Evolutionary conservation across 129 eudicot genomes (phyloP), one percentile per base, ranked within the genome.

Genomic region (Helichrysum umbraculigerum): DNA sequence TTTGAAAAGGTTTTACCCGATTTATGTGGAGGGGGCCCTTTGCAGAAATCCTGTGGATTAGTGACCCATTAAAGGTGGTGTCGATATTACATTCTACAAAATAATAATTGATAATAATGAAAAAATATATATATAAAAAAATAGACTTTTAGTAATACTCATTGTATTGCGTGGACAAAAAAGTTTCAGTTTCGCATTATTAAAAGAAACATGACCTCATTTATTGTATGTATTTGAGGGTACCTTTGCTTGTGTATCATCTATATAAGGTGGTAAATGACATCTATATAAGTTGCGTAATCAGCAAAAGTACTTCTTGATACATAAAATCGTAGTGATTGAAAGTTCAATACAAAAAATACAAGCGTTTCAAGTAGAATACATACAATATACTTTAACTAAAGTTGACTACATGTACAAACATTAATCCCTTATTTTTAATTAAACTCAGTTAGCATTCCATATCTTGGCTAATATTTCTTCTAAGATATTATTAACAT

Each of bases 401-500:
- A 39, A 39, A 39, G 3, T 39, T 35, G 41, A 35, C 6, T 8
- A 39, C 3, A 39, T 8, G 1, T 39, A 39, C 47, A 39, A 8
- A 39, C 47, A 39, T 7, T 39, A 7, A 39, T 39, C 47, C 47
- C 47, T 39, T 9, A 39, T 39, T 9, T 39, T 39, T 8, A 39
- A 39, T 39, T 39, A 39, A 39, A 39, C 12, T 8, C 47, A 39
- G 12, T 39, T 51, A 51, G 17, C 58, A 51, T 51, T 51, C 19
- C 19, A 51, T 12, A 51, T 51, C n/a, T 51, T 51, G 5, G n/a
- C 5, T 51, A 6, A 51, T 51, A 25, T 58, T 78, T 20, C 29
- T 62, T 19, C 3, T 20, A 12, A 57, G 21, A 41, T 47, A 61
- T 44, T 44, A 28, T 70, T 79, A 61, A 79, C 74, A 41, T 41